Conservation (phyloP, 768 basidiomycete species). For the Boletus edulis region DNA sequence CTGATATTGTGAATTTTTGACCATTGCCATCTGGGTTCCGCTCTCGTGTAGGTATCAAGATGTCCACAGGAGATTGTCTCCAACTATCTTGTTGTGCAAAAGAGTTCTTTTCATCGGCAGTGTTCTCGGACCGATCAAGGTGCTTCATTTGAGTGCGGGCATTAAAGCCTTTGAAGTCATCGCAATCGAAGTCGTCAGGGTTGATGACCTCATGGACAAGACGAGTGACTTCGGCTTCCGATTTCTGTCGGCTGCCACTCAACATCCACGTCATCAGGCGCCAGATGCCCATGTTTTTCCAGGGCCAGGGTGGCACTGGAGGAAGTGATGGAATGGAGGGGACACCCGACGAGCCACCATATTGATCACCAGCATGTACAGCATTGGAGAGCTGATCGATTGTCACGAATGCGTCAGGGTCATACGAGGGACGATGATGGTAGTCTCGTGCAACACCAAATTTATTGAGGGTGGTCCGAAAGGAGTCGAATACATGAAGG, state of each 20-base stretch:
- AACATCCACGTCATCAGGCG: conserved; percentile 16
- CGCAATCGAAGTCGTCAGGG: not conserved
- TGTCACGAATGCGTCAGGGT: not conserved
- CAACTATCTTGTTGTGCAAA: conserved; percentile 1
- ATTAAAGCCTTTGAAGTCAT: no score
- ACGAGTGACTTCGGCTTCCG: conserved; percentile 1
- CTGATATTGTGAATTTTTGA: conserved; percentile 22
- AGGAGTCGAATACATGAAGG: not conserved
- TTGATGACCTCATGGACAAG: not conserved
- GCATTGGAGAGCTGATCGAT: not conserved
- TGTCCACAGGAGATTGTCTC: conserved; percentile 16
- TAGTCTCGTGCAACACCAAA: not conserved
- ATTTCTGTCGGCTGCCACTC: conserved; percentile 3
- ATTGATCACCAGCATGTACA: not conserved
- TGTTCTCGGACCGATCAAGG: no score
- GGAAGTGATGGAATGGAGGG: no score
- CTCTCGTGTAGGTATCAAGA: conserved; percentile 31
- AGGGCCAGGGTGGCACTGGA: conserved; percentile 12
- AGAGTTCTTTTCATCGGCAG: no score
- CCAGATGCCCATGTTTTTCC: conserved; percentile 8
- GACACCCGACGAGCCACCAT: not conserved
- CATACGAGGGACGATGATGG: not conserved
- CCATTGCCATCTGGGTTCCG: conserved; percentile 9
- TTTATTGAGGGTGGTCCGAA: not conserved
- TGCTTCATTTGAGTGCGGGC: no score